Percentiles rank a stretch among this genome's conserved stretches.
phyloP scores from a whole-genome alignment of 768 basidiomycete genomes.

The Pleurotus tuber-regium region DNA sequence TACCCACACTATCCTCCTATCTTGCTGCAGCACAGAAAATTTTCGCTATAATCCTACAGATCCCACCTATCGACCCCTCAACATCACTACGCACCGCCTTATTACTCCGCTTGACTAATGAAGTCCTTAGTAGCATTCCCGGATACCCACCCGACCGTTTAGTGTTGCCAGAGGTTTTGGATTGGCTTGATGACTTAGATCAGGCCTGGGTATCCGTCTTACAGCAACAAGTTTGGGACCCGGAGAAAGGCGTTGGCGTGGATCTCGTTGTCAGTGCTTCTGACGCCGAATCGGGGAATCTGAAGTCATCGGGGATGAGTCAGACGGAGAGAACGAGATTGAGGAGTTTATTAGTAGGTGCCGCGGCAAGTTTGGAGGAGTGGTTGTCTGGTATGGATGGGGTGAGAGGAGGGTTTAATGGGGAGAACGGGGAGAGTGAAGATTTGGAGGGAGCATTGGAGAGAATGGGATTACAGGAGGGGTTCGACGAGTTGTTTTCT shows the following conservation, averaged over 20 bases:
- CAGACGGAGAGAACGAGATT: conserved; percentile 76
- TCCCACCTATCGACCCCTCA: conserved; percentile 73
- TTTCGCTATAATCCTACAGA: conserved; percentile 63
- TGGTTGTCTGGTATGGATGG: conserved; percentile 49
- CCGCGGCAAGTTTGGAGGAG: conserved; percentile 61
- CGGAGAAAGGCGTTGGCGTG: conserved; percentile 31
- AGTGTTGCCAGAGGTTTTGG: conserved; percentile 51
- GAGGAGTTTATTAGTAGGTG: conserved; percentile 60
- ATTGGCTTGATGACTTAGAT: conserved; percentile 74
- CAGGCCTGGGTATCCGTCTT: conserved; percentile 71
- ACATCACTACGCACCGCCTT: conserved; percentile 62
- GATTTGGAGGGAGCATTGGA: conserved; percentile 42
- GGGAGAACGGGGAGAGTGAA: conserved; percentile 22
- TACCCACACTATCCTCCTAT: conserved; percentile 59
- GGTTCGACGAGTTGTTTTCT: conserved; percentile 62
- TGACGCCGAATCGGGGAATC: conserved; percentile 24
- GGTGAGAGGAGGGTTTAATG: too few relatives aligned
- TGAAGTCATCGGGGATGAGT: conserved; percentile 48
- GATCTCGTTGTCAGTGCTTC: conserved; percentile 38
- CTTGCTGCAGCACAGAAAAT: conserved; percentile 55
- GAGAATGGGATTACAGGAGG: conserved; percentile 53
- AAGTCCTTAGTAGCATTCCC: conserved; percentile 55
- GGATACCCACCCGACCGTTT: conserved; percentile 53
- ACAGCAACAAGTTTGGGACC: conserved; percentile 65
- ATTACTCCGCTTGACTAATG: conserved; percentile 71